These are phyloP conservation scores for Ceratobasidium papillatum DNA, from an alignment of 1,284 basidiomycete species.

Conservation along the genomic window DNA sequence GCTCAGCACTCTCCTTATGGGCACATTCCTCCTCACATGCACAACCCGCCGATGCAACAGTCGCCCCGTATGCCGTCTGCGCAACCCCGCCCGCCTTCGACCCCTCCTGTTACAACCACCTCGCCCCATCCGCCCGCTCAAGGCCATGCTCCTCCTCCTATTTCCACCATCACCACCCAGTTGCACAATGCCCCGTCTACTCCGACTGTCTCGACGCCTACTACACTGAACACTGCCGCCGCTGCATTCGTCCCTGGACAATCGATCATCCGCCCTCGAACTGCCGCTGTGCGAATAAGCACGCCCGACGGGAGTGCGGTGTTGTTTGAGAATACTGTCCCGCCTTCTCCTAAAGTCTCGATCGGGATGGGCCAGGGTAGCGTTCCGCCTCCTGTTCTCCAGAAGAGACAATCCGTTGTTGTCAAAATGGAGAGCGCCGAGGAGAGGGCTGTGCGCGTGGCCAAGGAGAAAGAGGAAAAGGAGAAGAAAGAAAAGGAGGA, in stretches of 20 bases:
- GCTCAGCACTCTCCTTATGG: conserved; percentile 38
- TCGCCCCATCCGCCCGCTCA: conserved; percentile 18
- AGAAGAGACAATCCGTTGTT: conserved; percentile 49
- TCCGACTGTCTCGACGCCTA: not conserved
- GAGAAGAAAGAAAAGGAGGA: conserved; percentile 45
- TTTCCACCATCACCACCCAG: conserved; percentile 17
- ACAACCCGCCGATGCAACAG: conserved; percentile 41
- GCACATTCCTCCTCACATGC: conserved; percentile 32
- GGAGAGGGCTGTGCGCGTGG: conserved; percentile 53
- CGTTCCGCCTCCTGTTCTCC: conserved; percentile 45
- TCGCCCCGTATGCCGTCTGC: conserved; percentile 45
- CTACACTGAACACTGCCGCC: conserved; percentile 39
- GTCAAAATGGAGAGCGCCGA: conserved; percentile 61
- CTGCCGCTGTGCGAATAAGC: conserved; percentile 51
- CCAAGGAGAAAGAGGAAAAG: conserved; percentile 50
- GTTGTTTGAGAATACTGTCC: conserved; percentile 40
- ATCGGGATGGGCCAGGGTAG: conserved; percentile 49
- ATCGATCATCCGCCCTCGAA: not conserved
- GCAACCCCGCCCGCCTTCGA: conserved; percentile 44
- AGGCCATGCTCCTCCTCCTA: conserved; percentile 12
- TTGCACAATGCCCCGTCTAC: not conserved
- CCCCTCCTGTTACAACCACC: conserved; percentile 41
- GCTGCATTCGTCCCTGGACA: conserved; percentile 44
- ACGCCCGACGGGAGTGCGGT: conserved; percentile 52
- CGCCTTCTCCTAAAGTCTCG: conserved; percentile 48